Percentiles rank a stretch among this genome's conserved stretches.
Evolutionary conservation across 23 red algal species (phyloP).

Genomic region (Gracilaria gracilis): DNA sequence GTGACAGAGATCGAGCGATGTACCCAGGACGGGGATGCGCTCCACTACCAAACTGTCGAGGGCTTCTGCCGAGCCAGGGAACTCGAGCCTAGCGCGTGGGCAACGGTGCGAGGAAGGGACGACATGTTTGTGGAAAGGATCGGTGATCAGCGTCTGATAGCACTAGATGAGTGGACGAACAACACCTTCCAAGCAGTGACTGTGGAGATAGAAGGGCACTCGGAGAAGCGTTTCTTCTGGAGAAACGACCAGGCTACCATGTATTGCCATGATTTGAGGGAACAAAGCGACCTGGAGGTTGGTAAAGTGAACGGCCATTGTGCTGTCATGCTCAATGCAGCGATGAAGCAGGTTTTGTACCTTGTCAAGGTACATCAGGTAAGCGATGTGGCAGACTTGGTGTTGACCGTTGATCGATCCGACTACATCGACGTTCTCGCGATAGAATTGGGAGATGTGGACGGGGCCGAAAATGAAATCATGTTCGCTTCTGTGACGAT

Average conservation of each 20-base stretch:
- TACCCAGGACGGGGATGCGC: not conserved
- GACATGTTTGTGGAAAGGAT: not conserved
- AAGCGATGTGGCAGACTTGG: not conserved
- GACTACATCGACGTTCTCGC: not conserved
- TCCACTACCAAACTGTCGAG: slow-evolving; percentile 4
- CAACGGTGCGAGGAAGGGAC: not conserved
- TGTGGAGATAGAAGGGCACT: not conserved
- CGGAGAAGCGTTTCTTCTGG: not conserved
- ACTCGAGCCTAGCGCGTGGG: slow-evolving; percentile 3
- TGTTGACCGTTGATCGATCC: slow-evolving; percentile 17
- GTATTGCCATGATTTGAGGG: slow-evolving; percentile 24
- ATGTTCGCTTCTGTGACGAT: slow-evolving; percentile 15
- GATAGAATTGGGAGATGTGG: not conserved
- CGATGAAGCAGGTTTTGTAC: not conserved
- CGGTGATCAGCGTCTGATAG: slow-evolving; percentile 19
- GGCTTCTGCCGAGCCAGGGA: not conserved
- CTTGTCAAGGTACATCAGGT: slow-evolving; percentile 9
- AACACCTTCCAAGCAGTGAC: not conserved
- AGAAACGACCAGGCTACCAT: not conserved
- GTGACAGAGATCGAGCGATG: not conserved
- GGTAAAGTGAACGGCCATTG: slow-evolving; percentile 4
- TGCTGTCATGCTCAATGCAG: not conserved
- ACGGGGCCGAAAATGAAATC: not conserved
- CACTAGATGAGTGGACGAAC: slow-evolving; percentile 1
- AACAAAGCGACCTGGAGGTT: slow-evolving; percentile 3